Base-by-base conservation (phyloP, 1,284 basidiomycete species). In the Exsudoporus floridanus region DNA sequence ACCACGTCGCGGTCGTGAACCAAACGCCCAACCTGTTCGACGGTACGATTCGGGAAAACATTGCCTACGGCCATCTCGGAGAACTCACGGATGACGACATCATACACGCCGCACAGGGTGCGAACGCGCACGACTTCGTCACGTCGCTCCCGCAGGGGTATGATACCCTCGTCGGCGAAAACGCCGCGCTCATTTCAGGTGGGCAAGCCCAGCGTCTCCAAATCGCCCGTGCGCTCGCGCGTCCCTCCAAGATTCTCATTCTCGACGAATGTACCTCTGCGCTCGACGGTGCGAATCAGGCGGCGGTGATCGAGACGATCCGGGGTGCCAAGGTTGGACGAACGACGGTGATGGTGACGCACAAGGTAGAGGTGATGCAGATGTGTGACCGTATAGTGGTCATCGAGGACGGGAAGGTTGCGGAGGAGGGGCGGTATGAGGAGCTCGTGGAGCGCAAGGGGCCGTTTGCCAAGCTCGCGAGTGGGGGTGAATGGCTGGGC, bases 221-320 rank as follows among this genome's bases (percentile, higher is more conserved):
- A 64, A 94, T 98, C 59, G 96, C 96, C 0, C 82, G 96, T 2
- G 94, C 94, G 0, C 79, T 98, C 14, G 85, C 88, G 8, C 75
- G 84, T 12, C 78, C 80, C 0, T 77, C 88, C 0, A 79, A 77
- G 33, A 81, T 97, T n/a, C 77, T 98, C 30, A 86, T 98, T 44
- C 76, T 98, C 44, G 96, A 98, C 71, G 96, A 98, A 71, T 96
- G 92, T 67, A 99, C 96, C 7, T 88, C 84, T 37, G 92, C 95
- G 7, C 76, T 98, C 52, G 96, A 98, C 69, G 74, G 81, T 1
- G 83, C 84, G 58, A 96, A 93, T 70, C 88, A 94, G 72, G 77
- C 78, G 4, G 82, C 81, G 21, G 86, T 98, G 34, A 76, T 96
- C 65, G 85, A 93, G 54, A 88, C 92, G 13, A 83, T 96, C 35